Base-by-base conservation (phyloP, 1,284 basidiomycete genomes). In the Puccinia triticina region DNA sequence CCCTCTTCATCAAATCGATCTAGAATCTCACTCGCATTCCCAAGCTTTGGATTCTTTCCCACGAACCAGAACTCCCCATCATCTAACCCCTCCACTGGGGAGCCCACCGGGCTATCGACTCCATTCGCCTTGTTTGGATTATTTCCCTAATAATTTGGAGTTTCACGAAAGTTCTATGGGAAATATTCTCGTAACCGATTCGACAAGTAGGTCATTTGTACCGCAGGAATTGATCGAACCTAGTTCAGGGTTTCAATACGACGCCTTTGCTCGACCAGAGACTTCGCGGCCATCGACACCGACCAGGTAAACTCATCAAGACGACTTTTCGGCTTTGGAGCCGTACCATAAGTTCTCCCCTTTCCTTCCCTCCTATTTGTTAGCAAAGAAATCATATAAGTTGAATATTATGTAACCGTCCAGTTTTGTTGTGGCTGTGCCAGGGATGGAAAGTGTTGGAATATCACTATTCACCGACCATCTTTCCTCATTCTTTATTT, bases 71-170 rank as follows among this genome's bases (percentile, higher is more conserved):
- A 40, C 43, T 46, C 43, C 48, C 3, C 2, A 71, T 53, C 69
- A 71, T 12, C 1, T 71, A 29, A 48, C 69, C 14, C 69, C 69
- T 18, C 48, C 69, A 53, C 11, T 46, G 14, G 69, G 40, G 1
- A 71, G 69, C 46, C 69, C 69, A 46, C 69, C 69, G 21, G 46
- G 43, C 48, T 71, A 71, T 50, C 12, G 48, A 21, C 64, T 29
- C 10, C 64, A 66, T 66, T 66, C 64, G 21, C 64, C 32, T 34
- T 66, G n/a, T 18, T 37, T 66, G 32, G 64, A 66, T 11, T 66
- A 66, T 66, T 66, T 66, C 32, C 32, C 64, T 34, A 34, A 43
- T 32, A 34, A 66, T 34, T 34, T 37, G 16, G 32, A 66, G 64
- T 26, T 66, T 66, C 64, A n/a, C 37, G 64, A 66, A 66, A 32